Conservation (phyloP, 371 early-diverging fungal genomes). For the Mucor ambiguus region DNA sequence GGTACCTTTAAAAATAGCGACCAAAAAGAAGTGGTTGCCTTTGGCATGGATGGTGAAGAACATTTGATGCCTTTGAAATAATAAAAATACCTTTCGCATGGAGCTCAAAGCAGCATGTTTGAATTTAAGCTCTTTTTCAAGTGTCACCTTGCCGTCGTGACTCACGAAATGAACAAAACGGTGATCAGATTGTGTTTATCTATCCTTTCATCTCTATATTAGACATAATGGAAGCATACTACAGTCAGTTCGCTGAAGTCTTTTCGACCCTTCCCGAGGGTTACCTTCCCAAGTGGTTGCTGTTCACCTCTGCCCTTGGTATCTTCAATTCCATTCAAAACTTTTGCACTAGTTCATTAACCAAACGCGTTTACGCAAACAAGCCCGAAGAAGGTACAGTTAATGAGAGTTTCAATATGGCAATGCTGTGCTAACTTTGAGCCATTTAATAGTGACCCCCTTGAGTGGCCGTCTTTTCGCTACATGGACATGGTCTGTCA, state of each 20-base stretch:
- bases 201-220: background rate
- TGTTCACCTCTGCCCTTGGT: slow-evolving; percentile 70
- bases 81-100: background rate
- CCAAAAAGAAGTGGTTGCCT: background rate
- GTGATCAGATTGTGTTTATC: background rate
- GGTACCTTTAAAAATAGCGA: background rate
- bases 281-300: slow-evolving; percentile 67
- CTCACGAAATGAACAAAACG: background rate
- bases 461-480: slow-evolving; percentile 78
- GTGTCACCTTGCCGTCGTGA: background rate
- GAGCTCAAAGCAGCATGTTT: background rate
- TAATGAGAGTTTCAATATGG: background rate
- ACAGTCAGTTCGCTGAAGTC: slow-evolving; percentile 30
- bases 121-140: too few species aligned
- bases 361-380: slow-evolving; percentile 69
- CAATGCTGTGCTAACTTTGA: background rate
- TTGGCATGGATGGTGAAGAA: slow-evolving; percentile 9
- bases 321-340: slow-evolving; percentile 79
- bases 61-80: background rate
- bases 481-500: slow-evolving; percentile 78
- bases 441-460: slow-evolving; percentile 57
- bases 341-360: slow-evolving; percentile 66
- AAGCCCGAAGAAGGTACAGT: slow-evolving; percentile 58
- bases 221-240: slow-evolving; percentile 19
- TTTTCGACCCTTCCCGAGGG: slow-evolving; percentile 61